Evolutionary conservation across 805 yeast species (phyloP), one percentile per base, ranked within the genome.

Genomic region (Candida verbasci): DNA sequence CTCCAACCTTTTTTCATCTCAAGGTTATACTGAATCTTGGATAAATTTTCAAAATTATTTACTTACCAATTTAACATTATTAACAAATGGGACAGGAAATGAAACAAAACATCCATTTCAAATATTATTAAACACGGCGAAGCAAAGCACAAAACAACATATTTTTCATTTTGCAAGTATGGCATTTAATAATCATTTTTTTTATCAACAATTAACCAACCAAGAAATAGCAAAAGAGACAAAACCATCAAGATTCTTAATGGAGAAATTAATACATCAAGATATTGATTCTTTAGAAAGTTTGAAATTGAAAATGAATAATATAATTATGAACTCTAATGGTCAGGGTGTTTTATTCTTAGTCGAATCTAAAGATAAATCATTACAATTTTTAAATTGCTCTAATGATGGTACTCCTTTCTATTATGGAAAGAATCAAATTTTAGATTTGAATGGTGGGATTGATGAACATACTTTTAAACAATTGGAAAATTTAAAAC

Each of bases 91-190:
- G 11, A 85, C 95, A 1, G 82, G 78, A 38, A 73, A 80, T 55
- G 96, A 87, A 58, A 73, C 83, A 6, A 77, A 84, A 55, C 64
- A 73, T 14, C 91, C 96, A 3, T 77, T 82, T 56, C 84, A 84
- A 43, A 76, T 86, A 37, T 56, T 80, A 40, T 60, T 78, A 41
- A 73, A 79, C 45, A 78, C 93, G 1, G 82, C 88, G 3, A 74
- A 75, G 49, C 75, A 78, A 44, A 68, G 84, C 21, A 75, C 78
- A 21, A 75, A 76, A 49, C 80, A 88, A 23, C 75, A 76, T 38
- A 60, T 76, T n/a, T 89, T 82, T 70, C 93, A 89, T 62, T 77
- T 73, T 52, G 97, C 97, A 3, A 85, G 96, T 4, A 95, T 85
- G 56, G 80, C 88, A 2, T 91, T 85, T 65, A 89, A 88, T 63